These are phyloP conservation scores for Vitis hybrid DNA, from an alignment of 177 flowering plant genomes.

Conservation along the genomic window DNA sequence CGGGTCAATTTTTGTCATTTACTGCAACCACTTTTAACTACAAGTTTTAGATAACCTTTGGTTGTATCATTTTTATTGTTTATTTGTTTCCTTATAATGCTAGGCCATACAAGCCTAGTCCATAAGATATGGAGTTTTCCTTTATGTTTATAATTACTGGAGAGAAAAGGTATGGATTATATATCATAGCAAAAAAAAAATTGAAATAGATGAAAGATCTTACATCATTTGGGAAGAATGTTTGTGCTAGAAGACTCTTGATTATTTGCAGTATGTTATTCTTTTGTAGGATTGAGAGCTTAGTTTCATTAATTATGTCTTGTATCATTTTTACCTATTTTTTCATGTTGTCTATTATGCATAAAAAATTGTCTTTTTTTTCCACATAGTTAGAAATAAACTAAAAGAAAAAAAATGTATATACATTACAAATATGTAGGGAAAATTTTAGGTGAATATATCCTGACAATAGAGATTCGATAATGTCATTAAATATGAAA, in stretches of 20 bases:
- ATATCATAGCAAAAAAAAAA: neutral
- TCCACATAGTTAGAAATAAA: too few relatives aligned
- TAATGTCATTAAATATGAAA: too few relatives aligned
- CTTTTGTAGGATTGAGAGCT: neutral
- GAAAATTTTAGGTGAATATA: too few relatives aligned
- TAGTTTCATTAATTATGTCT: neutral
- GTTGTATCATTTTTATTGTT: neutral
- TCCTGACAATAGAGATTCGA: too few relatives aligned
- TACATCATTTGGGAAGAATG: neutral
- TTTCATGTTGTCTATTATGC: too few relatives aligned
- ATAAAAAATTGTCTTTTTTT: too few relatives aligned
- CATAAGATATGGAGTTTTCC: conserved; percentile 59
- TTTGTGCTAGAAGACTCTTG: neutral
- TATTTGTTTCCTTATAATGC: conserved; percentile 19
- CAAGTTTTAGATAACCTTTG: neutral
- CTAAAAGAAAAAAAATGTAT: too few relatives aligned
- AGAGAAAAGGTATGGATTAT: conserved; percentile 70
- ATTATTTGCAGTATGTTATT: neutral
- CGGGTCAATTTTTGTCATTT: too few relatives aligned
- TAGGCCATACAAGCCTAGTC: conserved; percentile 76
- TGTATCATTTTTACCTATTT: neutral
- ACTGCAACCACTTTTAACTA: neutral
- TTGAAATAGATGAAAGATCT: neutral
- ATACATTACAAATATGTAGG: too few relatives aligned
- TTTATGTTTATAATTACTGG: conserved; percentile 83